phyloP scores from a whole-genome alignment of 2,329 filamentous ascomycete genomes.

The Thyridium curvatum region DNA sequence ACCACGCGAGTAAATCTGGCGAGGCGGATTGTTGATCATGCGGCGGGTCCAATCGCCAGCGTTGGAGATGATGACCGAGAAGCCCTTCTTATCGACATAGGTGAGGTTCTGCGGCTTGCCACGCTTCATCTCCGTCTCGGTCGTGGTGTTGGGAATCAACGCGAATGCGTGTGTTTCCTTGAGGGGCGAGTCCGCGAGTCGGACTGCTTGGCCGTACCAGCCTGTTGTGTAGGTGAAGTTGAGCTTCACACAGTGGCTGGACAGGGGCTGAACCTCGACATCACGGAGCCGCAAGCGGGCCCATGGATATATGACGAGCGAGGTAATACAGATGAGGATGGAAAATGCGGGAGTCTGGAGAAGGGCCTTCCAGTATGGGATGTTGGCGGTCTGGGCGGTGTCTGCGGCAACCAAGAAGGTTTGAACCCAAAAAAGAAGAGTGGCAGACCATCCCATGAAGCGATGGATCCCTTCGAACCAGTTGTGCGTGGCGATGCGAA shows the following conservation, averaged over 20 bases:
- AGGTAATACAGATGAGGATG: slow-evolving; percentile 59
- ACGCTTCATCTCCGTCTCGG: slow-evolving; percentile 2
- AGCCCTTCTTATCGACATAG: slow-evolving; percentile 40
- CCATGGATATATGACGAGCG: slow-evolving; percentile 68
- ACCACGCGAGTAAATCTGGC: slow-evolving; percentile 53
- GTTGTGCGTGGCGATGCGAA: slow-evolving; percentile 23
- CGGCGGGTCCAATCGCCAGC: slow-evolving; percentile 59
- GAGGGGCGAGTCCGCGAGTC: slow-evolving; percentile 57
- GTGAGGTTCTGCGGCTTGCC: slow-evolving; percentile 8
- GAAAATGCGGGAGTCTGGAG: slow-evolving; percentile 48
- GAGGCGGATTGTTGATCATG: slow-evolving; percentile 47
- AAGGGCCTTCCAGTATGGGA: slow-evolving; percentile 27
- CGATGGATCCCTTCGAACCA: slow-evolving; percentile 27
- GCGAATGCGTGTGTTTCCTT: slow-evolving; percentile 73
- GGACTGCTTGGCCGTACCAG: slow-evolving; percentile 48
- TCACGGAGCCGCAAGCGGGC: slow-evolving; percentile 60
- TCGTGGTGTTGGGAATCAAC: slow-evolving; percentile 55
- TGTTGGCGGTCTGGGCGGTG: slow-evolving; percentile 22
- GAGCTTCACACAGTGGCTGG: slow-evolving; percentile 64
- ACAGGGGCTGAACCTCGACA: slow-evolving; percentile 62
- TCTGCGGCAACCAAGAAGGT: slow-evolving; percentile 48
- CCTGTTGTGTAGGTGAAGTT: slow-evolving; percentile 60
- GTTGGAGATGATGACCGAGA: slow-evolving; percentile 56
- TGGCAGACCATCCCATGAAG: slow-evolving; percentile 24
- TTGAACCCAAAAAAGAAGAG: slow-evolving; percentile 56